phyloP scores from a whole-genome alignment of 192 early-diverging fungal genomes.

The Gaertneriomyces semiglobifer region DNA sequence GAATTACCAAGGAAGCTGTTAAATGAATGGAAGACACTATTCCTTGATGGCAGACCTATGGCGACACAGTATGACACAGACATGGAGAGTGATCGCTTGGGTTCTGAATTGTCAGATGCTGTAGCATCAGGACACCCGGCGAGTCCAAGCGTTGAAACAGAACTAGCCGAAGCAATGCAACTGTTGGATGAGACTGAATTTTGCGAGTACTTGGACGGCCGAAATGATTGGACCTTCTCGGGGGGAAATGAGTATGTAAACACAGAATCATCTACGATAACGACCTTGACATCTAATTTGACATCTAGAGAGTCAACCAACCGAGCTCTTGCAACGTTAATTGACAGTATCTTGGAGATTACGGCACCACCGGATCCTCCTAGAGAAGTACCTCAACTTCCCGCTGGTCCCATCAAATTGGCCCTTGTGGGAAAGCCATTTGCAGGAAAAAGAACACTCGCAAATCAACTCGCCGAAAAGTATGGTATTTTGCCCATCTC shows the following conservation, averaged over 20 bases:
- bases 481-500: constrained; percentile 38
- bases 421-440: constrained; percentile 55
- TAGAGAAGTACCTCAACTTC: constrained; percentile 32
- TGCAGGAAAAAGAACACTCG: constrained; percentile 48
- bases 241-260: not conserved
- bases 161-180: constrained; percentile 30
- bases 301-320: constrained; percentile 25
- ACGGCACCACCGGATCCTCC: constrained; percentile 38
- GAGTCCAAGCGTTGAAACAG: not conserved
- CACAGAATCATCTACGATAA: not conserved
- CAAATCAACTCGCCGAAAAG: constrained; percentile 35
- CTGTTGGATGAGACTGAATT: constrained; percentile 56
- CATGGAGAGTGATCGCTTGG: constrained; percentile 38
- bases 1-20: constrained; percentile 47
- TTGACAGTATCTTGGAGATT: constrained; percentile 47
- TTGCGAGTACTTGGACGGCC: constrained; percentile 47
- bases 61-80: constrained; percentile 35
- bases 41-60: constrained; percentile 42
- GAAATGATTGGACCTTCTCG: constrained; percentile 41
- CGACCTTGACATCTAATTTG: not conserved
- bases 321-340: constrained; percentile 38
- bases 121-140: not conserved
- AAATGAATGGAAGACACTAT: constrained; percentile 57
- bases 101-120: constrained; percentile 7
- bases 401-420: constrained; percentile 48